These are phyloP conservation scores for Colletotrichum plurivorum DNA, from an alignment of 2,329 filamentous ascomycete genomes.

Conservation along the genomic window DNA sequence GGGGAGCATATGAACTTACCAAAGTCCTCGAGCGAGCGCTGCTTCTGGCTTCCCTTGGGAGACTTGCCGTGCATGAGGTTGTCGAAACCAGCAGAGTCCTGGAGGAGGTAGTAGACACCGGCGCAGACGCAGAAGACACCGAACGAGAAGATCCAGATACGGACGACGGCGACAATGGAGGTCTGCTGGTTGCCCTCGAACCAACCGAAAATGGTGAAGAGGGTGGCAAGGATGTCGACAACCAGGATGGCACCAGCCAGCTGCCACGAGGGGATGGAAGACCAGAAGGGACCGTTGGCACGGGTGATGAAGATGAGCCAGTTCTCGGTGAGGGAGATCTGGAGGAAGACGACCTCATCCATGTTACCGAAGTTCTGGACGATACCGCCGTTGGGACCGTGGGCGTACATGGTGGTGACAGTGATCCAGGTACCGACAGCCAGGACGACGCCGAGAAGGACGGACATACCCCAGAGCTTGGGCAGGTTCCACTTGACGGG, in stretches of 20 bases:
- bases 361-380: conserved; percentile 89
- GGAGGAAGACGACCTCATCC: conserved; percentile 88
- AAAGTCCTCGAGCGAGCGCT: conserved; percentile 90
- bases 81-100: conserved; percentile 86
- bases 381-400: conserved; percentile 81
- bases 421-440: conserved; percentile 91
- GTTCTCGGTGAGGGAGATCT: conserved; percentile 93
- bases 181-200: conserved; percentile 77
- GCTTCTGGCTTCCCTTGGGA: conserved; percentile 84
- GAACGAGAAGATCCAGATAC: conserved; percentile 93
- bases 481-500: conserved; percentile 95
- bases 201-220: conserved; percentile 89
- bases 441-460: conserved; percentile 85
- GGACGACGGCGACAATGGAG: conserved; percentile 86
- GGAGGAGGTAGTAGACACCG: conserved; percentile 81
- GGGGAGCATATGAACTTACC: conserved; percentile 68
- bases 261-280: conserved; percentile 89
- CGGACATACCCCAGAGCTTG: conserved; percentile 93
- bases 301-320: conserved; percentile 98
- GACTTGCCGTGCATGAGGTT: conserved; percentile 95
- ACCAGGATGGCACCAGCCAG: conserved; percentile 82
- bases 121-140: conserved; percentile 90
- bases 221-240: conserved; percentile 87
- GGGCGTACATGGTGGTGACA: conserved; percentile 85
- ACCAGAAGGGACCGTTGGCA: conserved; percentile 94